Conservation (phyloP, 768 basidiomycete genomes). For the Tephrocybe sp. region DNA sequence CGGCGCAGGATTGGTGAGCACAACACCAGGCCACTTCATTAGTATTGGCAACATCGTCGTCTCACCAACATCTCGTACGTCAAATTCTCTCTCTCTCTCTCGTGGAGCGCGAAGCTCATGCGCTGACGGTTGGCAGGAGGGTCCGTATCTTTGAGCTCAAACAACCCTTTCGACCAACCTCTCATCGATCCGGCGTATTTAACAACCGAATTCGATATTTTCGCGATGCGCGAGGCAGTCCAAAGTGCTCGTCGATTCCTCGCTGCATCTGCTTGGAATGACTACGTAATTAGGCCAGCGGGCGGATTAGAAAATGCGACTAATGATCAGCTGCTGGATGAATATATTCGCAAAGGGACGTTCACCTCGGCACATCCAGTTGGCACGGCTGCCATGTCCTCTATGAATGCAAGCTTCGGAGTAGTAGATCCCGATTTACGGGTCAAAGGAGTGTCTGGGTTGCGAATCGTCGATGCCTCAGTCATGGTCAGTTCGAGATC, state of each 20-base stretch:
- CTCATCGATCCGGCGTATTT: slow-evolving; percentile 27
- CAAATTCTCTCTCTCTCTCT: slow-evolving; percentile 13
- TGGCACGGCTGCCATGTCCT: slow-evolving; percentile 20
- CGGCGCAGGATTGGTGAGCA: not conserved
- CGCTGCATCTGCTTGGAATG: slow-evolving; percentile 25
- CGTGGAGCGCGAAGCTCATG: not conserved
- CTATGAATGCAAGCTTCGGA: slow-evolving; percentile 22
- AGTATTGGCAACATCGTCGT: not conserved
- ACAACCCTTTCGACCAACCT: slow-evolving; percentile 24
- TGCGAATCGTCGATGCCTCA: slow-evolving; percentile 39
- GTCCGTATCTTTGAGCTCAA: slow-evolving; percentile 19
- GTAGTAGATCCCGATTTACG: slow-evolving; percentile 34
- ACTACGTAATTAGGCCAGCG: slow-evolving; percentile 22
- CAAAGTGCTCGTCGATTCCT: slow-evolving; percentile 24
- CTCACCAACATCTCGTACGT: slow-evolving; percentile 9
- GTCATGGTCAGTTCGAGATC: slow-evolving; percentile 27
- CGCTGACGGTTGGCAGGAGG: not conserved
- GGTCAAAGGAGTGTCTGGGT: slow-evolving; percentile 31
- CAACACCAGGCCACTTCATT: not conserved
- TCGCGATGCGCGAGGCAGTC: slow-evolving; percentile 27
- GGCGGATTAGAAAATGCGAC: slow-evolving; percentile 19
- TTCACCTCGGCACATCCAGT: slow-evolving; percentile 18
- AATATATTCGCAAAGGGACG: slow-evolving; percentile 8
- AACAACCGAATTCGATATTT: slow-evolving; percentile 21
- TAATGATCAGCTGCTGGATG: slow-evolving; percentile 23